Evolutionary conservation across 2,329 filamentous ascomycete species (phyloP), one percentile per base, ranked within the genome.

Genomic region (Gyromitra esculenta): DNA sequence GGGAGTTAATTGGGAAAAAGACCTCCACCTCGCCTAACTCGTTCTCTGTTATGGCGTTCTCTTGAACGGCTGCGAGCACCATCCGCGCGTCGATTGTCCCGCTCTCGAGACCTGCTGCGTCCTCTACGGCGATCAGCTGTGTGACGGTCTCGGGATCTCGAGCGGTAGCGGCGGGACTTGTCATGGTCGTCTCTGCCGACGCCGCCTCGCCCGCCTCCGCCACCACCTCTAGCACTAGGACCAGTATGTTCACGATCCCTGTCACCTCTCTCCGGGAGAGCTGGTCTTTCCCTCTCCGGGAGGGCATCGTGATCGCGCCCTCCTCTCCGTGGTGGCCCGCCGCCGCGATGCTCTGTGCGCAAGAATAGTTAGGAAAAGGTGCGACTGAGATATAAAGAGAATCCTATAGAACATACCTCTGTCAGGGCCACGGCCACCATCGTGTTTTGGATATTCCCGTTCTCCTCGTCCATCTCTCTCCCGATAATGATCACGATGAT

Each of bases 391-490:
- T 41, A 43, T 1, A 13, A 11, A 6, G 8, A 5, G 4, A 11
- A 3, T 21, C 18, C n/a, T 21, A 35, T 31, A 56, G n/a, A 15
- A 18, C 25, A 18, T 21, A 71, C 72, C 72, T 75, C 74, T 73
- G 15, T 64, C 72, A 31, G 35, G 39, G 4, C 71, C 71, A 48
- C 71, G 63, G 31, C 71, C 56, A 39, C 71, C 62, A 21, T 59
- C 52, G 39, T 71, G 45, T 8, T 71, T 72, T 13, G 64, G 54
- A 13, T 68, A 59, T 15, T 76, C 68, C 11, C 74, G 60, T 21
- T 73, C 75, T 57, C 75, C 73, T 15, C 76, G 67, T 72, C 73
- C 59, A 39, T 69, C 76, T 48, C 75, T 69, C 39, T 77, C 72
- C 31, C 75, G 65, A 41, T 76, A 64, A 59, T 71, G 56, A 13